phyloP scores from a whole-genome alignment of 768 basidiomycete species.

The Suillus subluteus region DNA sequence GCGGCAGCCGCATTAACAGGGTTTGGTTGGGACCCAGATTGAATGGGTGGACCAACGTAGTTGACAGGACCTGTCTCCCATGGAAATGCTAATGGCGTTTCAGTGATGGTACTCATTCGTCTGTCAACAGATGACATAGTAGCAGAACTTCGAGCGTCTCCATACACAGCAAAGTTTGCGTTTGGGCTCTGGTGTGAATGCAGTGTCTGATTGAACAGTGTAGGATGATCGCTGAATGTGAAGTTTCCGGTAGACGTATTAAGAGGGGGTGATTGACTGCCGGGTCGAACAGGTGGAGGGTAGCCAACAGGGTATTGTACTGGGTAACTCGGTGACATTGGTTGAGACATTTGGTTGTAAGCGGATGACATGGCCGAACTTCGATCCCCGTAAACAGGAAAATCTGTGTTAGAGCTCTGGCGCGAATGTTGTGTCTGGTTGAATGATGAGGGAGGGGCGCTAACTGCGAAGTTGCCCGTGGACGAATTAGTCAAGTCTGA shows the following conservation, averaged over 20 bases:
- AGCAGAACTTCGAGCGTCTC: constrained; percentile 22
- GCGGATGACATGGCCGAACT: constrained; percentile 38
- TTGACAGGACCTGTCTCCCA: background rate
- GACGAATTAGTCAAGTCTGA: constrained; percentile 2
- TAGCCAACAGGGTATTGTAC: constrained; percentile 28
- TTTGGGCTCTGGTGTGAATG: constrained; percentile 24
- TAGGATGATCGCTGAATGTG: constrained; percentile 2
- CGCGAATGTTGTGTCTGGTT: constrained; percentile 17
- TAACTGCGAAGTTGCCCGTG: background rate
- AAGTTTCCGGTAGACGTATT: constrained; percentile 13
- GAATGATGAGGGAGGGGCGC: background rate
- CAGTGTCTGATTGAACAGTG: background rate
- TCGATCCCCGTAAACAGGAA: constrained; percentile 18
- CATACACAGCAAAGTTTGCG: constrained; percentile 18
- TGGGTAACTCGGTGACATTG: constrained; percentile 33
- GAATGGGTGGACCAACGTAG: constrained; percentile 6
- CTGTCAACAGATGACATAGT: constrained; percentile 42
- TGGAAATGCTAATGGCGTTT: background rate
- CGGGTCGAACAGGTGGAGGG: constrained; percentile 10
- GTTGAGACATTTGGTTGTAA: constrained; percentile 46
- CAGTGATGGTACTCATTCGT: constrained; percentile 44
- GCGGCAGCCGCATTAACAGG: background rate
- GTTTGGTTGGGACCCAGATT: background rate
- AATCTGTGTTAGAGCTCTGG: constrained; percentile 22
- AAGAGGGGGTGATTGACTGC: constrained; percentile 4